Evolutionary conservation across 768 basidiomycete genomes (phyloP).

Genomic region (Hygrophorus russula): DNA sequence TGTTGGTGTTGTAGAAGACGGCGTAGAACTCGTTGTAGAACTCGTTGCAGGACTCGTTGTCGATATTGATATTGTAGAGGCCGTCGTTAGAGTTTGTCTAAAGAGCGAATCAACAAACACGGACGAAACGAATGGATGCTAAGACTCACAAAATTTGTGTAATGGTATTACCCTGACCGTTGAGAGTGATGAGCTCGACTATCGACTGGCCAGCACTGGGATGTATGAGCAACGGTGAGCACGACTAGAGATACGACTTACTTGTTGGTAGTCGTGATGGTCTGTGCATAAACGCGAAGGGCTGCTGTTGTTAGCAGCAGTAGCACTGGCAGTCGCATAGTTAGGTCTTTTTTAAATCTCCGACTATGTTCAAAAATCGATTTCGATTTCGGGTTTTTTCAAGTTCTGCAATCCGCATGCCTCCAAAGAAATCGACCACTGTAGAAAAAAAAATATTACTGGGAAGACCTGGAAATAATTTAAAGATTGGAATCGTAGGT

Average conservation of each 20-base stretch:
- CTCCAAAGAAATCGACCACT: conserved; percentile 74
- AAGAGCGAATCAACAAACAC: background rate
- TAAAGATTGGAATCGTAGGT: conserved; percentile 99
- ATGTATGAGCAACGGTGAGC: background rate
- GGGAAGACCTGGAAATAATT: conserved; percentile 91
- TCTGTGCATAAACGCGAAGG: conserved; percentile 29
- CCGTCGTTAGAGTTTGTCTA: conserved; percentile 15
- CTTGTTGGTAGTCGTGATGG: conserved; percentile 34
- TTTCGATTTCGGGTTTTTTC: conserved; percentile 27
- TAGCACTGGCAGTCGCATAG: conserved; percentile 7
- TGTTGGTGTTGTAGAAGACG: conserved; percentile 14
- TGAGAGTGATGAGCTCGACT: conserved; percentile 33
- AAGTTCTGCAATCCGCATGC: conserved; percentile 66
- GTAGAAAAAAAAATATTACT: conserved; percentile 80
- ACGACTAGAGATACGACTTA: conserved; percentile 18
- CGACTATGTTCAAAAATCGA: conserved; percentile 9
- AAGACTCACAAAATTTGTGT: conserved; percentile 32
- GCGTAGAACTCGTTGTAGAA: too few relatives aligned
- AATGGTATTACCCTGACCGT: conserved; percentile 24
- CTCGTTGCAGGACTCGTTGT: too few relatives aligned
- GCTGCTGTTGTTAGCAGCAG: conserved; percentile 12
- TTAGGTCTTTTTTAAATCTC: background rate
- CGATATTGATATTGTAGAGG: conserved; percentile 9
- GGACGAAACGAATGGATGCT: background rate
- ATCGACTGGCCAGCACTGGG: conserved; percentile 37